phyloP scores from a whole-genome alignment of 208 protist genomes.

The Trypanosoma vivax region DNA sequence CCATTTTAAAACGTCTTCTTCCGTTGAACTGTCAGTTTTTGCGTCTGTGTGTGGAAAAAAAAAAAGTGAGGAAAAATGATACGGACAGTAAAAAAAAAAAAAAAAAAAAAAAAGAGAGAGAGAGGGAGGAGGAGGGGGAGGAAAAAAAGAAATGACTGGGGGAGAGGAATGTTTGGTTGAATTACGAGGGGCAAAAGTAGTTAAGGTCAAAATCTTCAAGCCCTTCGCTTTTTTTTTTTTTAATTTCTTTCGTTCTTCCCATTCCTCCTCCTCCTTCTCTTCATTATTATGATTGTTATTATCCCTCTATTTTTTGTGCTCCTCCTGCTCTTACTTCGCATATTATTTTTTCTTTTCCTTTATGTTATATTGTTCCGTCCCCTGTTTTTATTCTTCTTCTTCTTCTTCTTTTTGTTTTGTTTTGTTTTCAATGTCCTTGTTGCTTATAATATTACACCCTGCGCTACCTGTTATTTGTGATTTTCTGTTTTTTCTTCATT shows the following conservation, averaged over 20 bases:
- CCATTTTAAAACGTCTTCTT: no score
- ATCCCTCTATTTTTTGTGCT: conserved; percentile 17
- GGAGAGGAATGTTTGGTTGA: no score
- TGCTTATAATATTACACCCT: background rate
- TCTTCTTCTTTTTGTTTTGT: background rate
- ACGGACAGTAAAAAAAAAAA: background rate
- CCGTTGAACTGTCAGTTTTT: no score
- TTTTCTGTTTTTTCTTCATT: conserved; percentile 1
- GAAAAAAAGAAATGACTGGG: conserved; percentile 1
- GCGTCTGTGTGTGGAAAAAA: no score
- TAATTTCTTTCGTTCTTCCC: background rate
- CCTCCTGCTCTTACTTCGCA: background rate
- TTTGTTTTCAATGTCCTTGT: background rate
- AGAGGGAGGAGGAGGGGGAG: background rate
- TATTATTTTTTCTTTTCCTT: background rate
- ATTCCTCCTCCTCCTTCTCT: background rate
- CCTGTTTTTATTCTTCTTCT: conserved; percentile 1
- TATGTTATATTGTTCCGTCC: background rate
- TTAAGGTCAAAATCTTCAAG: no score
- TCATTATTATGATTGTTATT: background rate
- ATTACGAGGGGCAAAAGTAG: no score
- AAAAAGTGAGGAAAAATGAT: no score
- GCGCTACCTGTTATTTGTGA: no score
- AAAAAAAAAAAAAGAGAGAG: background rate
- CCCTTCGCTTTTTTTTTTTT: background rate